These are phyloP conservation scores for Moricandia moricandioides DNA, from an alignment of 345 rosid species.

Conservation along the genomic window DNA sequence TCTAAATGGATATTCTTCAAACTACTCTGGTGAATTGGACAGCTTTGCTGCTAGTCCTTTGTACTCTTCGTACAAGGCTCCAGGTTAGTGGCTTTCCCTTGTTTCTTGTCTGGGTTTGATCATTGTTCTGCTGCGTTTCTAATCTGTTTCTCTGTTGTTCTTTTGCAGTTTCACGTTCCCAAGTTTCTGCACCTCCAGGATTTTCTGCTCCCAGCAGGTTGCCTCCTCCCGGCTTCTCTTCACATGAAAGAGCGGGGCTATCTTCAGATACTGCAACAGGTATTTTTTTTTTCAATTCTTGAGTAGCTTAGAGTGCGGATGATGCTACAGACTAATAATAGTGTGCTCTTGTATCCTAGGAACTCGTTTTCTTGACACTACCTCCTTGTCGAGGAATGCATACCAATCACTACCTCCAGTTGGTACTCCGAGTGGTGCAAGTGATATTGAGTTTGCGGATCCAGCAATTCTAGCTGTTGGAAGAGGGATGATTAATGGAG, in stretches of 20 bases:
- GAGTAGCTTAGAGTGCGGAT: background rate
- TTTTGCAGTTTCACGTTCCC: conserved; percentile 63
- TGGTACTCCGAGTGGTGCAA: conserved; percentile 46
- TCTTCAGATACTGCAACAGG: conserved; percentile 52
- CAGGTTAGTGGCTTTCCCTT: conserved; percentile 47
- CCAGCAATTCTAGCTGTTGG: conserved; percentile 98
- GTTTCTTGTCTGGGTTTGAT: conserved; percentile 8
- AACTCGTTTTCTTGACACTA: conserved; percentile 47
- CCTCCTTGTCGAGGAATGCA: conserved; percentile 57
- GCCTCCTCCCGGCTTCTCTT: conserved; percentile 94
- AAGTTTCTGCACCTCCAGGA: conserved; percentile 86
- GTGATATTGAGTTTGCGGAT: conserved; percentile 80
- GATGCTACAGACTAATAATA: conserved; percentile 9
- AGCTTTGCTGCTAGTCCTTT: conserved; percentile 40
- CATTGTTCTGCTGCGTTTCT: background rate
- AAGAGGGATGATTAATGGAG: conserved; percentile 56
- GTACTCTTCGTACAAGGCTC: conserved; percentile 52
- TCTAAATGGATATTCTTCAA: conserved; percentile 50
- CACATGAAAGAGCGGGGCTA: conserved; percentile 64
- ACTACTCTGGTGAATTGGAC: conserved; percentile 52
- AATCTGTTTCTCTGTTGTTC: background rate
- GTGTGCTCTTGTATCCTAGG: conserved; percentile 41
- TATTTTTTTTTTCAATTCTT: conserved; percentile 13
- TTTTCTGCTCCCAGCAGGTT: conserved; percentile 81
- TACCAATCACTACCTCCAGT: conserved; percentile 40